Percentiles rank a stretch among this genome's conserved stretches.
Evolutionary conservation across 2,329 filamentous ascomycete species (phyloP).

Genomic region (Ophiostoma pallidulum): DNA sequence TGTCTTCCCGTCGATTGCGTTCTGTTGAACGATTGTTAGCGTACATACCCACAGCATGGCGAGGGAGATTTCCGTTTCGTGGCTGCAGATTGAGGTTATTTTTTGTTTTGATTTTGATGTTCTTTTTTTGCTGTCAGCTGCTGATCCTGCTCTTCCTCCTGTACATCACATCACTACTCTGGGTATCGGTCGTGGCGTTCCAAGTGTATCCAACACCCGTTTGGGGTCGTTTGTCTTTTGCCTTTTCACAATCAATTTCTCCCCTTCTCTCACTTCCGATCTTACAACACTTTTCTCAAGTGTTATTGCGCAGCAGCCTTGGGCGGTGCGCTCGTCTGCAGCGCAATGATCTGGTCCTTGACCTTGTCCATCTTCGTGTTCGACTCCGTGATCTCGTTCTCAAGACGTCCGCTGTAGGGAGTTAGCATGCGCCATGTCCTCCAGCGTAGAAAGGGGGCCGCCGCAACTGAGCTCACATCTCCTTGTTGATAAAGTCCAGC

Average conservation of each 20-base stretch:
- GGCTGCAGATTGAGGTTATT: too few relatives aligned
- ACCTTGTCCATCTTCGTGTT: conserved; percentile 50
- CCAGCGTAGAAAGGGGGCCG: too few relatives aligned
- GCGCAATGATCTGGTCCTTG: conserved; percentile 50
- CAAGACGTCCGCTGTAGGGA: conserved; percentile 27
- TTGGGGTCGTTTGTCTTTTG: conserved; percentile 3
- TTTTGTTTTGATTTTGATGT: neutral
- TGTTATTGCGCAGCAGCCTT: conserved; percentile 17
- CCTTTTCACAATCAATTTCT: neutral
- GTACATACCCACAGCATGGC: too few relatives aligned
- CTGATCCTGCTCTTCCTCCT: too few relatives aligned
- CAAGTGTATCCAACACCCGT: neutral
- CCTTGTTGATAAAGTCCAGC: conserved; percentile 83
- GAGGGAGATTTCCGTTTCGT: neutral
- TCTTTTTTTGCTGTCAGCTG: neutral
- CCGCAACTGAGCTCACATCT: conserved; percentile 75
- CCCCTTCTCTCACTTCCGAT: conserved; percentile 8
- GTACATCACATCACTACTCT: neutral
- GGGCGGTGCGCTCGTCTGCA: conserved; percentile 42
- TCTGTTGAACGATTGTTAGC: too few relatives aligned
- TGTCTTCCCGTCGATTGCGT: too few relatives aligned
- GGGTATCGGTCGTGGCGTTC: conserved; percentile 2
- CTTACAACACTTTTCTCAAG: conserved; percentile 14
- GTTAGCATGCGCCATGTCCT: too few relatives aligned
- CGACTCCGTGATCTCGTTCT: conserved; percentile 44